A percentile compares a stretch with the other conserved stretches of the same genome.
Conservation (phyloP, 2,329 filamentous ascomycete species). For the Aspergillus viridinutans region DNA sequence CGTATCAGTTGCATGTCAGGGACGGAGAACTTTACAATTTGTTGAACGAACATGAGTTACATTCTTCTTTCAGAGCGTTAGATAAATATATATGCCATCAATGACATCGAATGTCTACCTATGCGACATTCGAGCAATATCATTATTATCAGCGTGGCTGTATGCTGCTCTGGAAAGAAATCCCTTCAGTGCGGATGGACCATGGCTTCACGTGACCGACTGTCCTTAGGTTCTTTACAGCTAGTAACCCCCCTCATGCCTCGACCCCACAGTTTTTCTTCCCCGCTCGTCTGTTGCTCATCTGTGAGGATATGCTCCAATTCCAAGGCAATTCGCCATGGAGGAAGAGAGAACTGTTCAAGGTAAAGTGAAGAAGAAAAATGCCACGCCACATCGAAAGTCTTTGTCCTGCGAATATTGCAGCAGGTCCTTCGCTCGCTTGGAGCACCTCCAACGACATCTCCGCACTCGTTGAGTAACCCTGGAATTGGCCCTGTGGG, state of each 20-base stretch:
- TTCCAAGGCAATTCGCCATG: conserved; percentile 29
- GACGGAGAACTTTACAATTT: background rate
- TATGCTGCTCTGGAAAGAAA: background rate
- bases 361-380: conserved; percentile 40
- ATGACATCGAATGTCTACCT: no score
- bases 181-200: background rate
- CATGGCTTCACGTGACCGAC: conserved; percentile 12
- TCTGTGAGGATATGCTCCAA: conserved; percentile 23
- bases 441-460: conserved; percentile 50
- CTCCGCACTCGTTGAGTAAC: conserved; percentile 48
- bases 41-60: no score
- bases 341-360: conserved; percentile 35
- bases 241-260: conserved; percentile 18
- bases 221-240: background rate
- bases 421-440: conserved; percentile 44
- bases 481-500: conserved; percentile 18
- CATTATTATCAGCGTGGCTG: background rate
- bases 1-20: background rate
- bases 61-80: no score
- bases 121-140: background rate
- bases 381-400: conserved; percentile 39
- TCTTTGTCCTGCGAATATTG: conserved; percentile 47
- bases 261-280: conserved; percentile 36
- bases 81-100: no score
- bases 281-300: conserved; percentile 30